Base-by-base conservation (phyloP, 2,329 filamentous ascomycete genomes). In the Pseudocercospora crystallina region DNA sequence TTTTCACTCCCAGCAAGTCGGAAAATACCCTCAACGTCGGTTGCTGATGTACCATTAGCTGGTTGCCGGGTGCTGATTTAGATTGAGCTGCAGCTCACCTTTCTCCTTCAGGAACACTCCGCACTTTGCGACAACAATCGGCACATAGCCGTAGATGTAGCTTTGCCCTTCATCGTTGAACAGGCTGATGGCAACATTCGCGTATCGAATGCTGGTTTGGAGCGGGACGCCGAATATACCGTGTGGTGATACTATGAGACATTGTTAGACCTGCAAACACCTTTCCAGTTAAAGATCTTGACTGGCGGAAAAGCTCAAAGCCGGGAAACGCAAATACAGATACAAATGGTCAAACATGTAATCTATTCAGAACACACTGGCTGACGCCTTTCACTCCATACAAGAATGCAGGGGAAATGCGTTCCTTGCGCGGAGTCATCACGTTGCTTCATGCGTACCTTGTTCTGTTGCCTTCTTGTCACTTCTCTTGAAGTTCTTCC, bases 91-190 rank as follows among this genome's bases (percentile, higher is more conserved):
- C 8, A n/a, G 10, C 81, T 60, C 71, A 96, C 94, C 94, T 82
- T 95, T 96, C 71, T 99, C 94, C 72, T 99, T 99, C 60, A 99
- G 71, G 62, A 91, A 99, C 3, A 99, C 91, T 56, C 94, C 94
- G 69, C 94, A 97, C 71, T 99, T 99, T 32, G 94, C 94, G 47
- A 99, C 92, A 37, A 99, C 92, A 59, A 99, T 97, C 13, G 94
- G 94, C 7, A 99, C 92, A 66, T 97, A 97, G 65, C 94, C 94
- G 70, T 97, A 99, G 47, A 97, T 96, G 71, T 96, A 97, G 73
- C 90, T 96, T 70, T 94, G 84, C 30, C 92, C 92, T 60, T 94
- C 82, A 60, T 92, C 89, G 68, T 97, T 91, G 60, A 94, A 88
- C 26, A 99, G 81, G 15, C 92, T 97, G 65, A 99, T 99, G 58